Base-by-base conservation (phyloP, 140 eudicot genomes). In the Ambrosia hybrid region DNA sequence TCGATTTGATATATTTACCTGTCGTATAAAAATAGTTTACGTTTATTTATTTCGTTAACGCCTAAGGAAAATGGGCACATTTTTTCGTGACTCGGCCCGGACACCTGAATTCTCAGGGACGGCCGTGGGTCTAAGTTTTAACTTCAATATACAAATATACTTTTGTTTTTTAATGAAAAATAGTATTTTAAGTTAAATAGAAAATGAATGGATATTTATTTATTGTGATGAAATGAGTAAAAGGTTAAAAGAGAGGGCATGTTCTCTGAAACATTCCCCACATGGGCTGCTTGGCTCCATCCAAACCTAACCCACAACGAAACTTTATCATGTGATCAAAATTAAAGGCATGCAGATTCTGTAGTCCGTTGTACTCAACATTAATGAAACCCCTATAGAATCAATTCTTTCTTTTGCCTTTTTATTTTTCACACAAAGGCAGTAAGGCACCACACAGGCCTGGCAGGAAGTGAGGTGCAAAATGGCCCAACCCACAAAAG, bases 281-380 rank as follows among this genome's bases (percentile, higher is more conserved):
- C 80, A 76, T 76, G 80, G 80, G 75, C 30, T 76, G 75, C 69
- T 67, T 68, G 70, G 80, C 68, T 69, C 30, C 71, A 59, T 76
- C 75, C 26, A 21, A 68, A 68, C 80, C 75, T 36, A 68, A 59
- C 75, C 64, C 38, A 58, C 45, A 68, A 68, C 52, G 49, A 68
- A 68, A 61, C 55, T 68, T 68, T 61, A 48, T 59, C 80, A 76
- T 68, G 75, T 68, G 79, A 74, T 53, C 0, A 9, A 41, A 4
- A 43, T 39, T 14, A 41, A 43, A 12, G 65, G n/a, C n/a, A 21
- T 60, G 56, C 70, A 13, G 70, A 73, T 59, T 62, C 52, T 63
- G 6, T 21, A 21, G 33, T 49, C 34, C 26, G 36, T 26, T 68
- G 1, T 49, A 48, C 46, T 41, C 26, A 21, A 39, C 61, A 59